phyloP scores from a whole-genome alignment of 257 asterid species.

The Scutellaria baicalensis region DNA sequence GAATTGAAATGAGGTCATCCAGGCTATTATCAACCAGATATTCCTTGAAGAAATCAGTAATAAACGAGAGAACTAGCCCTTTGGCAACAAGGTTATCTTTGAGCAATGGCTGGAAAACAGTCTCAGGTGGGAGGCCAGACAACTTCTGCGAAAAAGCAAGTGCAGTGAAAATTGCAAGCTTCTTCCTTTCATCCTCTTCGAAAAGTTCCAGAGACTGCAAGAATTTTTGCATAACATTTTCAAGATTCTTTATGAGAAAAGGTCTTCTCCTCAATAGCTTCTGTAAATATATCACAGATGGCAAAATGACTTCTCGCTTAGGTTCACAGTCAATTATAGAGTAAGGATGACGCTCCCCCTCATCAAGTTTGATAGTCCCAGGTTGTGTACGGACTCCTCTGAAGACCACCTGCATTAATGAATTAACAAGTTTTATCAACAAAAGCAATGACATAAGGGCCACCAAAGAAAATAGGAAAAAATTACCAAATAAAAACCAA shows the following conservation, averaged over 20 bases:
- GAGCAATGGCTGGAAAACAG: slow-evolving; percentile 93
- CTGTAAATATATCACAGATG: slow-evolving; percentile 86
- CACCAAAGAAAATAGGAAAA: neutral
- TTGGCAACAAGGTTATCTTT: slow-evolving; percentile 95
- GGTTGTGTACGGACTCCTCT: slow-evolving; percentile 98
- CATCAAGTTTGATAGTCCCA: slow-evolving; percentile 94
- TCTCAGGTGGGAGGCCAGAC: slow-evolving; percentile 98
- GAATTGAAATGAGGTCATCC: slow-evolving; percentile 88
- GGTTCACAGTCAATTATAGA: slow-evolving; percentile 80
- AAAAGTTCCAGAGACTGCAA: slow-evolving; percentile 92
- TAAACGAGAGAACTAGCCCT: slow-evolving; percentile 91
- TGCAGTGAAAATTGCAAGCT: slow-evolving; percentile 96
- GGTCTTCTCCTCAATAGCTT: slow-evolving; percentile 87
- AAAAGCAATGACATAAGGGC: neutral
- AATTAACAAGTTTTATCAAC: slow-evolving; percentile 15
- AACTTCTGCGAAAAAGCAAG: slow-evolving; percentile 98
- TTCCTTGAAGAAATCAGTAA: slow-evolving; percentile 93
- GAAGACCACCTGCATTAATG: slow-evolving; percentile 65
- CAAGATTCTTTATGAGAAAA: slow-evolving; percentile 93
- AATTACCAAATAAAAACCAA: neutral
- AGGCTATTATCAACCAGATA: slow-evolving; percentile 94
- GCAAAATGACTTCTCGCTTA: slow-evolving; percentile 76
- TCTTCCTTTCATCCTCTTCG: slow-evolving; percentile 92
- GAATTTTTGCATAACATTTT: slow-evolving; percentile 95
- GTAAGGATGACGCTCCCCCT: slow-evolving; percentile 94